Evolutionary conservation across 805 yeast genomes (phyloP), one percentile per base, ranked within the genome.

Genomic region (Starmerella tilneyi): DNA sequence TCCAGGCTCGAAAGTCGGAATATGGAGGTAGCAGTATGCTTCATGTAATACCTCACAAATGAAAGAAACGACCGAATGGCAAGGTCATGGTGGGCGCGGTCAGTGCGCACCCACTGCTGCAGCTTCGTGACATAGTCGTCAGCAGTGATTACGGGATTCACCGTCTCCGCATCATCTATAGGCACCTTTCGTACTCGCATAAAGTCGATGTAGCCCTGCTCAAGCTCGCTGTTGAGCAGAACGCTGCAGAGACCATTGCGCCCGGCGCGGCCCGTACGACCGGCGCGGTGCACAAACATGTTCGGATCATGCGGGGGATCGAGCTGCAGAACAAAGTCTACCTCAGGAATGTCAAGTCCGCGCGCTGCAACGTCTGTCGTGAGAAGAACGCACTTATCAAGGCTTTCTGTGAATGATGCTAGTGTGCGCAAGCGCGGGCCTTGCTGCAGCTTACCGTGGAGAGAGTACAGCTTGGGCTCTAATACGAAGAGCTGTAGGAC

Each of bases 361-460:
- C 98, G 73, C 0, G 97, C 96, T 0, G 98, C 96, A n/a, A 92
- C 96, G 69, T 92, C 98, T 0, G 98, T 92, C 2, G 98, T 86
- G 63, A 92, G 67, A 20, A 92, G 63, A 0, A 89, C 75, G 9
- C 79, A 69, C 51, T 76, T 79, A 3, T 64, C 63, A 7, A 59
- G 57, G 4, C 56, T 49, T 1, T 71, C 70, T 0, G 78, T 60
- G 59, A 89, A 92, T 27, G 62, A 65, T 9, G 70, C 69, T 35
- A 89, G 65, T 0, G 95, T 83, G 59, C 76, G 82, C 43, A 81
- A 63, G 53, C 99, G 72, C 13, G 94, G 75, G 38, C 74, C 76
- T 0, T 94, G 79, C n/a, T 77, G 76, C 26, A 92, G 69, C 60
- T 89, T 92, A 2, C 99, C 99, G 63, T 92, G 97, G 35, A 92